phyloP scores from a whole-genome alignment of 2,329 filamentous ascomycete species.

The Sordariomycetes sp. region DNA sequence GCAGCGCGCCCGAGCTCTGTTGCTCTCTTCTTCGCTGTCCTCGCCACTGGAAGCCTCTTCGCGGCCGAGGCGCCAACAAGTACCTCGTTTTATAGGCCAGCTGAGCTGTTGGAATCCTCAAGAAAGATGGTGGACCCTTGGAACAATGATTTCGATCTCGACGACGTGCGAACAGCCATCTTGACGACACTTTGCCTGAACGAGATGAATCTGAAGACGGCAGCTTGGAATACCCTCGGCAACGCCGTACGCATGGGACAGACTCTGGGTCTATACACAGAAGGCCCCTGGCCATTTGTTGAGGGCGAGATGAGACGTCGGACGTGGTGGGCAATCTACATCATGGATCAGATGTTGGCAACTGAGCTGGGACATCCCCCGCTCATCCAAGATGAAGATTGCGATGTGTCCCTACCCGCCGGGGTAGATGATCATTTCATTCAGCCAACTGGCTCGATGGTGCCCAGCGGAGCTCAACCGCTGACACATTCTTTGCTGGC shows the following conservation, averaged over 20 bases:
- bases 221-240: conserved; percentile 80
- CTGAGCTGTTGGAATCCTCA: conserved; percentile 63
- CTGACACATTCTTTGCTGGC: conserved; percentile 66
- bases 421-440: conserved; percentile 75
- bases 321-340: conserved; percentile 91
- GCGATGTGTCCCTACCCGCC: conserved; percentile 72
- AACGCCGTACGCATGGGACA: conserved; percentile 73
- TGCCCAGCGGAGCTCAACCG: conserved; percentile 40
- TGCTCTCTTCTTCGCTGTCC: conserved; percentile 71
- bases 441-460: conserved; percentile 44
- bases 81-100: conserved; percentile 41
- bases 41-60: conserved; percentile 77
- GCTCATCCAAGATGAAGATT: conserved; percentile 80
- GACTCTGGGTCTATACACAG: conserved; percentile 71
- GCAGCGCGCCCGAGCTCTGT: conserved; percentile 59
- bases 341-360: conserved; percentile 73
- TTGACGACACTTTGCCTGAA: conserved; percentile 71
- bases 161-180: conserved; percentile 64
- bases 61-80: conserved; percentile 39
- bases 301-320: conserved; percentile 80
- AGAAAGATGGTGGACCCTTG: conserved; percentile 68
- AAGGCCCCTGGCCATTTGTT: conserved; percentile 64
- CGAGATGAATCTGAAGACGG: conserved; percentile 79
- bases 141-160: conserved; percentile 67
- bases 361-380: conserved; percentile 74